Conservation (phyloP, 2,329 filamentous ascomycete species). For the Aspergillus transmontanensis region DNA sequence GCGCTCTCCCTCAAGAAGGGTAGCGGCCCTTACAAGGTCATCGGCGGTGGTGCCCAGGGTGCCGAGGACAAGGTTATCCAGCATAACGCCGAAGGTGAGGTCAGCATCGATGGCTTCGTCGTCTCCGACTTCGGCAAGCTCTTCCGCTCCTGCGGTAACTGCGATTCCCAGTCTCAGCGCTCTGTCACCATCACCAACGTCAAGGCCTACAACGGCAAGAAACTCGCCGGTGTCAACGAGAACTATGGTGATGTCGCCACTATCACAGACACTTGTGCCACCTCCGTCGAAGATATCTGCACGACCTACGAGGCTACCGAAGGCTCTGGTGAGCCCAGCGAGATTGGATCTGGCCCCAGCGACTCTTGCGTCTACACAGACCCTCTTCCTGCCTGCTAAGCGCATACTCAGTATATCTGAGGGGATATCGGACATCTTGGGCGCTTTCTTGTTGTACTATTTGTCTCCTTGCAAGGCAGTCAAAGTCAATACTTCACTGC, state of each 20-base stretch:
- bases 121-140: conserved; percentile 46
- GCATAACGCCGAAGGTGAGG: conserved; percentile 37
- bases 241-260: conserved; percentile 43
- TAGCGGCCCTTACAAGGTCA: conserved; percentile 35
- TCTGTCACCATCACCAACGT: conserved; percentile 34
- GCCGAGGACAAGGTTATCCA: conserved; percentile 41
- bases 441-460: not conserved
- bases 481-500: not conserved
- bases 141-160: conserved; percentile 54
- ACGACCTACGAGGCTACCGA: conserved; percentile 39
- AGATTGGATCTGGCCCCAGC: conserved; percentile 33
- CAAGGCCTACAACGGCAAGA: conserved; percentile 32
- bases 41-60: conserved; percentile 38
- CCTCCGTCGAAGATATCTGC: conserved; percentile 37
- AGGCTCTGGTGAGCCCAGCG: conserved; percentile 35
- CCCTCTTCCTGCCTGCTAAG: conserved; percentile 5
- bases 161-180: conserved; percentile 35
- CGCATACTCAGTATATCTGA: not conserved
- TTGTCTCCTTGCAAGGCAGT: not conserved
- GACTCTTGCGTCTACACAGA: conserved; percentile 30
- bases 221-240: conserved; percentile 42
- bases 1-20: conserved; percentile 38
- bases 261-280: conserved; percentile 25
- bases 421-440: not conserved
- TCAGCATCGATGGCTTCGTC: conserved; percentile 41